Conservation (phyloP, 805 yeast genomes). For the Babjeviella inositovora region DNA sequence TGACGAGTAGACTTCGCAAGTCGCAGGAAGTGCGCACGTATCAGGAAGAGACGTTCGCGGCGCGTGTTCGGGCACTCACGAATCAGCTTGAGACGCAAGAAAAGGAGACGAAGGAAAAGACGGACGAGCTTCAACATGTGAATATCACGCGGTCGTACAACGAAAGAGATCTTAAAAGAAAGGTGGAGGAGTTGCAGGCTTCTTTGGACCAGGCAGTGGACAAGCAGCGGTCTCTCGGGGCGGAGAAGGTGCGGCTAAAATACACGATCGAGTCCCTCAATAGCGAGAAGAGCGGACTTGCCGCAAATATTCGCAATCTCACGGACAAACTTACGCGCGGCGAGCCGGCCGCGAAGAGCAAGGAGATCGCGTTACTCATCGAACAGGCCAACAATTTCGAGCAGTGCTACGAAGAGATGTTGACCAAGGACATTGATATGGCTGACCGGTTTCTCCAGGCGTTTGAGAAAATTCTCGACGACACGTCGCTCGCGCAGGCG, state of each 20-base stretch:
- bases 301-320: slow-evolving; percentile 16
- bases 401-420: slow-evolving; percentile 22
- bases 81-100: too few species aligned
- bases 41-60: too few species aligned
- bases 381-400: slow-evolving; percentile 14
- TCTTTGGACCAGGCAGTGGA: slow-evolving; percentile 22
- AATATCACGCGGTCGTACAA: not conserved
- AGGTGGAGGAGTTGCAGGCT: slow-evolving; percentile 14
- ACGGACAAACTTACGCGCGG: slow-evolving; percentile 14
- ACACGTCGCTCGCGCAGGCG: slow-evolving; percentile 42
- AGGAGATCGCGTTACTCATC: slow-evolving; percentile 2
- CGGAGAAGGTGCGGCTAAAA: slow-evolving; percentile 25
- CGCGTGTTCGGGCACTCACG: too few species aligned
- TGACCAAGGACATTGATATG: slow-evolving; percentile 22
- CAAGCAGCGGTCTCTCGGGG: slow-evolving; percentile 21
- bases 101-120: too few species aligned
- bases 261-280: slow-evolving; percentile 18
- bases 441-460: slow-evolving; percentile 31
- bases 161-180: too few species aligned
- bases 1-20: too few species aligned
- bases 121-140: too few species aligned
- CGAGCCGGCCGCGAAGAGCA: slow-evolving; percentile 4
- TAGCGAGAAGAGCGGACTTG: slow-evolving; percentile 18
- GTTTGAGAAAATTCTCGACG: slow-evolving; percentile 39
- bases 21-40: too few species aligned